These are phyloP conservation scores for Secale cereale DNA, from an alignment of 176 grass and related monocot species.

Conservation along the genomic window DNA sequence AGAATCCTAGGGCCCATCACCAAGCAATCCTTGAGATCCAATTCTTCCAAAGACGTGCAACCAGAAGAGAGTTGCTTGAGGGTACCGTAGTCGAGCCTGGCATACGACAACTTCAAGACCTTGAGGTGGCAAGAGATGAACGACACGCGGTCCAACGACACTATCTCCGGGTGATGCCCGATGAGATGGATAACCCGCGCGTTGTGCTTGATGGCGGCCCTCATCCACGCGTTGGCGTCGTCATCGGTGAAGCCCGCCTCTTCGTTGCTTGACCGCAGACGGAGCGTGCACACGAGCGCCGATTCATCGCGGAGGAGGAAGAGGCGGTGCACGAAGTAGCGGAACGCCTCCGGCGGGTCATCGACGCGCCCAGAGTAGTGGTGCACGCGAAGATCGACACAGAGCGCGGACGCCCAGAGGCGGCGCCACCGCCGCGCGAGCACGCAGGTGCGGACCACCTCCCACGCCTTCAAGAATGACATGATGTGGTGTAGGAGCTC, in stretches of 20 bases:
- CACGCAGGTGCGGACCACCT: slow-evolving; percentile 38
- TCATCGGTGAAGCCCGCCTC: not conserved
- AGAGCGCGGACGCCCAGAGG: slow-evolving; percentile 26
- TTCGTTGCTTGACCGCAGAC: not conserved
- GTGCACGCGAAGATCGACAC: not conserved
- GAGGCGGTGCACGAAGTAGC: slow-evolving; percentile 1
- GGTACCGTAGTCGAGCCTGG: not conserved
- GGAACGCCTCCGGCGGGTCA: not conserved
- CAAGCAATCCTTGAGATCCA: not conserved
- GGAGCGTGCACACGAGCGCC: not conserved
- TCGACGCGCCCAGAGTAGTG: not conserved
- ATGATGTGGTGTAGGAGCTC: slow-evolving; percentile 26
- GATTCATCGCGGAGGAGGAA: not conserved
- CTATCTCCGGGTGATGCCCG: not conserved
- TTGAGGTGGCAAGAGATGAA: slow-evolving; percentile 25
- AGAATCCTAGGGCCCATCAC: not conserved
- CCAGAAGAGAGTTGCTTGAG: not conserved
- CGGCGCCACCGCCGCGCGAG: slow-evolving; percentile 32
- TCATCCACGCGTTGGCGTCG: slow-evolving; percentile 22
- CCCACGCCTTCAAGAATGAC: slow-evolving; percentile 27
- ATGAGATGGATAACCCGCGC: slow-evolving; percentile 5
- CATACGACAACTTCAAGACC: not conserved
- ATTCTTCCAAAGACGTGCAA: slow-evolving; percentile 26
- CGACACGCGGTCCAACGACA: not conserved
- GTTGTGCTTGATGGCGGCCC: not conserved